Evolutionary conservation across 1,139 yeast genomes (phyloP).

Genomic region (Debaryomycetaceae sp.): DNA sequence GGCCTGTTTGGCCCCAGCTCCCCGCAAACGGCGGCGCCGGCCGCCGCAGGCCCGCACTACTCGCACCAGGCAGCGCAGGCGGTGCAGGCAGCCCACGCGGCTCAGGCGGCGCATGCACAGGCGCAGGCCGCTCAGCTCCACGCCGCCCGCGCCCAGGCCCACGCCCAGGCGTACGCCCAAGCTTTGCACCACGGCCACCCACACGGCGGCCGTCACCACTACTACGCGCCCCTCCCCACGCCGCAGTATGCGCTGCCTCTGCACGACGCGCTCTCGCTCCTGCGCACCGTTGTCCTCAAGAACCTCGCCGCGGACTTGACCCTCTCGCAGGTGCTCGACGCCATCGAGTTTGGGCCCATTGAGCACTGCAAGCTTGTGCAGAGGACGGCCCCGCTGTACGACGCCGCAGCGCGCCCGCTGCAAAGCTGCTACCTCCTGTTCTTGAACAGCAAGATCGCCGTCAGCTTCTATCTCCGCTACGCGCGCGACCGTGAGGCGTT

Average conservation of each 20-base stretch:
- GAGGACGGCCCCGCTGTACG: slow-evolving; percentile 25
- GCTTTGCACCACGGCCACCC: slow-evolving; percentile 3
- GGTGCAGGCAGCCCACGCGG: not conserved
- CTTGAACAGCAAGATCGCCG: slow-evolving; percentile 32
- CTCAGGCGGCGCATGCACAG: not conserved
- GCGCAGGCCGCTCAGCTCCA: slow-evolving; percentile 1
- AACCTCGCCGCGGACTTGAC: slow-evolving; percentile 25
- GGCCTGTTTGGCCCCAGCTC: slow-evolving; percentile 6
- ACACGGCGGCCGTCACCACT: slow-evolving; percentile 16
- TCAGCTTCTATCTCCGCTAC: slow-evolving; percentile 33
- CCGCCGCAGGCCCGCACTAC: slow-evolving; percentile 3
- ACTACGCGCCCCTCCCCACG: slow-evolving; percentile 6
- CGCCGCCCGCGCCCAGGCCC: not conserved
- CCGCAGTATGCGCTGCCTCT: not conserved
- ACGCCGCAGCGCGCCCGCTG: slow-evolving; percentile 18
- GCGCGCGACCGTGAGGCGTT: slow-evolving; percentile 24
- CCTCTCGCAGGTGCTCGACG: slow-evolving; percentile 28
- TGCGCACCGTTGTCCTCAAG: slow-evolving; percentile 36
- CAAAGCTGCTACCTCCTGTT: slow-evolving; percentile 39
- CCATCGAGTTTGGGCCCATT: slow-evolving; percentile 41
- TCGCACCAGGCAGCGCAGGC: slow-evolving; percentile 6
- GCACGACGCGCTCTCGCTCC: slow-evolving; percentile 28
- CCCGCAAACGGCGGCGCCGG: not conserved
- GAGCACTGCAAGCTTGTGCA: slow-evolving; percentile 37
- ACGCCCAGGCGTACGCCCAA: not conserved